Evolutionary conservation across 805 yeast genomes (phyloP).

Genomic region (Saccharomycopsis malanga): DNA sequence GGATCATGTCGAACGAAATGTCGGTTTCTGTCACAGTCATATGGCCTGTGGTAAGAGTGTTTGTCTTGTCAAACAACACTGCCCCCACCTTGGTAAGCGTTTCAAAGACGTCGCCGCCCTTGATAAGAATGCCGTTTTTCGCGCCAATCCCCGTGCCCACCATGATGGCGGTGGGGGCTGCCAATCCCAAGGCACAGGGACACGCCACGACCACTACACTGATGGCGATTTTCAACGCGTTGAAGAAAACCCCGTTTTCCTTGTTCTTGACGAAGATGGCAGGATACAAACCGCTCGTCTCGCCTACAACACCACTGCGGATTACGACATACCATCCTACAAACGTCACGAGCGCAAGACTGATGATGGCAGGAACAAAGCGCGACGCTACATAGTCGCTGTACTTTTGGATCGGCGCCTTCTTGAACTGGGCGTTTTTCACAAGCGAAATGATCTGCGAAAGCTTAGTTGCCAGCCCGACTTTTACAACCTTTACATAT

Average conservation of each 20-base stretch:
- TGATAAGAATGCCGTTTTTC: constrained; percentile 76
- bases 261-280: constrained; percentile 42
- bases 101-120: constrained; percentile 89
- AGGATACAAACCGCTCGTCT: constrained; percentile 29
- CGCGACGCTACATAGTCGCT: constrained; percentile 81
- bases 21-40: constrained; percentile 41
- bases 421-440: constrained; percentile 78
- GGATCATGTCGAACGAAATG: constrained; percentile 46
- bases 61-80: constrained; percentile 90
- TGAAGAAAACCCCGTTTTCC: constrained; percentile 52
- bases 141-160: constrained; percentile 99
- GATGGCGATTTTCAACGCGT: constrained; percentile 72
- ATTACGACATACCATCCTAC: constrained; percentile 48
- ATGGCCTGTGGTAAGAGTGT: constrained; percentile 83
- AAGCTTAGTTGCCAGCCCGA: constrained; percentile 81
- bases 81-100: constrained; percentile 54
- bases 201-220: constrained; percentile 96
- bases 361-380: constrained; percentile 73
- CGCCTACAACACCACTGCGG: constrained; percentile 5
- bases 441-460: constrained; percentile 83
- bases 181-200: constrained; percentile 95
- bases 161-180: constrained; percentile 98
- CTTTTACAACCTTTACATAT: constrained; percentile 56
- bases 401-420: constrained; percentile 84
- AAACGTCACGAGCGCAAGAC: constrained; percentile 60